A percentile compares a stretch with the other conserved stretches of the same genome.
These are phyloP conservation scores for Pseudopyricularia cyperi DNA, from an alignment of 2,329 filamentous ascomycete species.

Conservation along the genomic window DNA sequence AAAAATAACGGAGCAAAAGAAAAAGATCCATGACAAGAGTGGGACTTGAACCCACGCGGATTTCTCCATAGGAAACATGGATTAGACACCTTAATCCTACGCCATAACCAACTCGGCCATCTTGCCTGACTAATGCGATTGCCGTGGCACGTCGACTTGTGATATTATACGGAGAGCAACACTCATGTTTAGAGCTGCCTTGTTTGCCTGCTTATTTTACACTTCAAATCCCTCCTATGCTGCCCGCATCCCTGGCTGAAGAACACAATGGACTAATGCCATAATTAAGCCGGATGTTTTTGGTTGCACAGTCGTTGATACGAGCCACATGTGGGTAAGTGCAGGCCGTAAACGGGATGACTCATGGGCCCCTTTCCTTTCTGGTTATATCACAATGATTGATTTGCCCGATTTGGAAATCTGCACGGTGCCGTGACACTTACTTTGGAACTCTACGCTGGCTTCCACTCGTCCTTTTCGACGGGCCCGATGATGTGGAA, in stretches of 20 bases:
- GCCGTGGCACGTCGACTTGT: neutral
- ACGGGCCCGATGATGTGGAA: too few relatives aligned
- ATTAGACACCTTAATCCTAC: slow-evolving; percentile 15
- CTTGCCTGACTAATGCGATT: slow-evolving; percentile 4
- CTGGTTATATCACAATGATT: neutral
- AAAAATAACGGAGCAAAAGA: neutral
- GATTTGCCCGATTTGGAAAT: neutral
- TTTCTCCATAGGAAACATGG: slow-evolving; percentile 2
- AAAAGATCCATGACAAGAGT: slow-evolving; percentile 4
- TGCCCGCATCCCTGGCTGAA: too few relatives aligned
- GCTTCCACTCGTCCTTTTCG: neutral
- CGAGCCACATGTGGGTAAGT: neutral
- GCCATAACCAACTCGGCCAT: slow-evolving; percentile 16
- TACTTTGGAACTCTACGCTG: neutral
- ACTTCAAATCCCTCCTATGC: neutral
- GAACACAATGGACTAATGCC: too few relatives aligned
- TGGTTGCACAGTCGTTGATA: too few relatives aligned
- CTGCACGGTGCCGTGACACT: neutral
- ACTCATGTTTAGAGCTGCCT: neutral
- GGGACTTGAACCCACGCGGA: slow-evolving; percentile 10
- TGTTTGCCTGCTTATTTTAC: neutral
- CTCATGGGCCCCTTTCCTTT: neutral
- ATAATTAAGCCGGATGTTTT: too few relatives aligned
- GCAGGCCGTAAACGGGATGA: neutral
- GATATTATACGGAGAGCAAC: neutral